Evolutionary conservation across 176 grass and related monocot genomes (phyloP).

Genomic region (Cenchrus americanus): DNA sequence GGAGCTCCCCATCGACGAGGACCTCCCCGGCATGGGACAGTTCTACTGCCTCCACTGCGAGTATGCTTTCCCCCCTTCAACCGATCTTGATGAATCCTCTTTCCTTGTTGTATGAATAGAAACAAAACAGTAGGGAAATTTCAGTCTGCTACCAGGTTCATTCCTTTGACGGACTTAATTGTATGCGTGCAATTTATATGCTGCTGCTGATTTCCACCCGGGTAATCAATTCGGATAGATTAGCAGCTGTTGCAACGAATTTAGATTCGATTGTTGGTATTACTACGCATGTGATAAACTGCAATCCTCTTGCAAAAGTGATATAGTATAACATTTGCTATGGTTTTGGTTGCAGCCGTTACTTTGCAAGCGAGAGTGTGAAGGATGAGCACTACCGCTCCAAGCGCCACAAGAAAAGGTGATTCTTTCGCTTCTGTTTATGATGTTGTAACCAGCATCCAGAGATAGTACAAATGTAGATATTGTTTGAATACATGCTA

Average conservation of each 20-base stretch:
- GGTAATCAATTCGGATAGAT: neutral
- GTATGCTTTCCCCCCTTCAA: slow-evolving; percentile 25
- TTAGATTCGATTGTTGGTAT: neutral
- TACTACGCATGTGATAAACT: neutral
- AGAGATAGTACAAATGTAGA: neutral
- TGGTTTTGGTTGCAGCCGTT: slow-evolving; percentile 61
- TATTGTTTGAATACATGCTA: neutral
- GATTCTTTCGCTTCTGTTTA: neutral
- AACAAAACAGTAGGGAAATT: neutral
- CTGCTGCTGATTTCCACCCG: neutral
- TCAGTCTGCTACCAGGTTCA: too few species aligned
- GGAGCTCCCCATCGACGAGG: slow-evolving; percentile 69
- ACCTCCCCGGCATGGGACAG: slow-evolving; percentile 92
- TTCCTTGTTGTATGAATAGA: neutral
- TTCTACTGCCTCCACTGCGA: slow-evolving; percentile 99
- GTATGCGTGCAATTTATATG: neutral
- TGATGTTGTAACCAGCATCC: neutral
- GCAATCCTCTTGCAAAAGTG: neutral
- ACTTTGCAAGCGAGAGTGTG: slow-evolving; percentile 73
- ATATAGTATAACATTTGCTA: neutral
- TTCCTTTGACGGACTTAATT: neutral
- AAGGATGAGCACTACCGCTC: slow-evolving; percentile 80
- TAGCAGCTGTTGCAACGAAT: neutral
- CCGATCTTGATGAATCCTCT: neutral
- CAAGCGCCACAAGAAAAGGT: slow-evolving; percentile 97